Conservation (phyloP, 2,329 filamentous ascomycete species). For the Colletotrichum truncatum region DNA sequence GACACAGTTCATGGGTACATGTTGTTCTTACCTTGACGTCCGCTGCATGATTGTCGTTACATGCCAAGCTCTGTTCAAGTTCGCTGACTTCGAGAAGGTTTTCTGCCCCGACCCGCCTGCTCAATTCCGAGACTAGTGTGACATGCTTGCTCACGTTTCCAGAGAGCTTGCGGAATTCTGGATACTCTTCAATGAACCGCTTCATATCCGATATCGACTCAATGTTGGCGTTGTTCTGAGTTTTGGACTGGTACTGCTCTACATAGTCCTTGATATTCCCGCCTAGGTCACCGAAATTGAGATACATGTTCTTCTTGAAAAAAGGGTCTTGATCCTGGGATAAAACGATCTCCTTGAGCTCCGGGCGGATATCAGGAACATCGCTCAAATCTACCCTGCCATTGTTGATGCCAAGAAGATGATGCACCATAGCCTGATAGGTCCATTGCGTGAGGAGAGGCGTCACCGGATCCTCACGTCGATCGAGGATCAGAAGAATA, state of each 20-base stretch:
- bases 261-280: conserved; percentile 99
- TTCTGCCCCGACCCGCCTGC: conserved; percentile 84
- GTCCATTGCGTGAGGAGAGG: conserved; percentile 97
- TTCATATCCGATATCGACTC: conserved; percentile 99
- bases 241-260: conserved; percentile 96
- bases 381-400: conserved; percentile 90
- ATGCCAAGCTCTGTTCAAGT: conserved; percentile 94
- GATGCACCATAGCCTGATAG: conserved; percentile 99
- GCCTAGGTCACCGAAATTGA: conserved; percentile 95
- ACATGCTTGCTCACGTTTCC: conserved; percentile 99
- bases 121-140: conserved; percentile 92
- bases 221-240: conserved; percentile 95
- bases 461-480: conserved; percentile 93
- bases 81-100: conserved; percentile 96
- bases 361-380: conserved; percentile 84
- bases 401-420: conserved; percentile 91
- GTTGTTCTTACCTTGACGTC: conserved; percentile 79
- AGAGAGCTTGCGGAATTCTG: conserved; percentile 95
- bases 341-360: conserved; percentile 92
- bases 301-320: conserved; percentile 99
- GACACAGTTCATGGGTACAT: not conserved
- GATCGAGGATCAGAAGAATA: conserved; percentile 88
- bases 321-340: conserved; percentile 98
- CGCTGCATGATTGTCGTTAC: conserved; percentile 91
- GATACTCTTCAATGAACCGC: conserved; percentile 98